Evolutionary conservation across 83 land plant species (phyloP), one percentile per base, ranked within the genome.

Genomic region (Picea mariana): DNA sequence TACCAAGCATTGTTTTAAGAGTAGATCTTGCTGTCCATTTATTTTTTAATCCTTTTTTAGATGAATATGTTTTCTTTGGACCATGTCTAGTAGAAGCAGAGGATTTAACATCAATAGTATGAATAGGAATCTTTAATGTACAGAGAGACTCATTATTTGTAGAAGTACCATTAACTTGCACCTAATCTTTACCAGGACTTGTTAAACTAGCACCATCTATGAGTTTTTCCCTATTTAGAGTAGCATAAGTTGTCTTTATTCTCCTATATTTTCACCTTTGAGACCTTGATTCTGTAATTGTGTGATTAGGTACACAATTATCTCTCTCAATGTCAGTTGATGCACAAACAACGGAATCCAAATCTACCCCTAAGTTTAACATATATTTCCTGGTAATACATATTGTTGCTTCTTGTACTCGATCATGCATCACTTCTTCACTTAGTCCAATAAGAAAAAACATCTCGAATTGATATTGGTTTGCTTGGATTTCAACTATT

Each of bases 321-420:
- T 75, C 77, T 47, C 80, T 34, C 8, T 78, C 44, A 60, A 78
- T 55, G 2, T 31, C 77, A 47, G 18, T 47, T 13, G 49, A 75
- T 21, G 77, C 23, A 47, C 26, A 75, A 47, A 3, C 20, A 47
- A 27, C 4, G 11, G 17, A 75, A 71, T n/a, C 75, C 18, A 17
- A 6, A 49, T 21, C 59, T 49, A 15, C 58, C 7, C 59, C 58
- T 23, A 9, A 75, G 5, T 27, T 78, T 23, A 21, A 31, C 65
- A 60, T 31, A 59, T 64, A 60, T 60, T 78, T 64, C 80, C 80
- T 78, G 9, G 80, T 78, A 2, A 31, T 78, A 27, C 64, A 44
- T 26, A 60, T 0, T 11, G 26, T 17, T 75, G 24, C 23, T 75
- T 47, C 77, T 47, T 15, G 58, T 47, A 21, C 27, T 15, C 47